phyloP scores from a whole-genome alignment of 1,139 yeast species.

The Diutina ranongensis region DNA sequence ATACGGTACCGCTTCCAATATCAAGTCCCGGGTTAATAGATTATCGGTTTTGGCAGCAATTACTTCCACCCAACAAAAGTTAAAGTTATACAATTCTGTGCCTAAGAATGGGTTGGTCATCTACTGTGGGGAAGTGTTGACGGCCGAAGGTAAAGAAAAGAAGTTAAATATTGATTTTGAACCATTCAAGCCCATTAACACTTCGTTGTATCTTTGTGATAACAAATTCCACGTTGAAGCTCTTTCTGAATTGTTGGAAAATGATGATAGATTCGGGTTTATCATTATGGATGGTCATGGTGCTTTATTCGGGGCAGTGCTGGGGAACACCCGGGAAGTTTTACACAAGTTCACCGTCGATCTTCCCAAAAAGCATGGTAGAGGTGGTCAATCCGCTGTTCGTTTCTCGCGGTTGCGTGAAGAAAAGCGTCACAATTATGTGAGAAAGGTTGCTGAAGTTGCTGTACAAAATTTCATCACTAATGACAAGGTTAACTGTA shows the following conservation, averaged over 20 bases:
- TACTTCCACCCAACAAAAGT: constrained; percentile 93
- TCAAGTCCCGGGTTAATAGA: constrained; percentile 94
- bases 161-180: constrained; percentile 91
- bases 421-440: constrained; percentile 97
- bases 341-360: constrained; percentile 95
- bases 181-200: constrained; percentile 96
- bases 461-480: constrained; percentile 96
- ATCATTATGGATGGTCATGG: constrained; percentile 99
- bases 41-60: constrained; percentile 91
- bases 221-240: constrained; percentile 98
- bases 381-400: constrained; percentile 99
- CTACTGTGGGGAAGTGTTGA: constrained; percentile 96
- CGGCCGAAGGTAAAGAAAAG: constrained; percentile 95
- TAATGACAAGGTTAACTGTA: constrained; percentile 83
- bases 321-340: constrained; percentile 94
- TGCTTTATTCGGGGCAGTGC: constrained; percentile 87
- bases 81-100: constrained; percentile 77
- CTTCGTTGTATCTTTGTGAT: constrained; percentile 91
- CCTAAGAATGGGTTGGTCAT: constrained; percentile 92
- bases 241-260: constrained; percentile 81
- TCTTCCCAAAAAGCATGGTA: constrained; percentile 97
- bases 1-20: constrained; percentile 96
- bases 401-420: constrained; percentile 99
- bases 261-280: constrained; percentile 93
- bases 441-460: constrained; percentile 94